Evolutionary conservation across 305 asterid species (phyloP).

Genomic region (Fraxinus baroniana): DNA sequence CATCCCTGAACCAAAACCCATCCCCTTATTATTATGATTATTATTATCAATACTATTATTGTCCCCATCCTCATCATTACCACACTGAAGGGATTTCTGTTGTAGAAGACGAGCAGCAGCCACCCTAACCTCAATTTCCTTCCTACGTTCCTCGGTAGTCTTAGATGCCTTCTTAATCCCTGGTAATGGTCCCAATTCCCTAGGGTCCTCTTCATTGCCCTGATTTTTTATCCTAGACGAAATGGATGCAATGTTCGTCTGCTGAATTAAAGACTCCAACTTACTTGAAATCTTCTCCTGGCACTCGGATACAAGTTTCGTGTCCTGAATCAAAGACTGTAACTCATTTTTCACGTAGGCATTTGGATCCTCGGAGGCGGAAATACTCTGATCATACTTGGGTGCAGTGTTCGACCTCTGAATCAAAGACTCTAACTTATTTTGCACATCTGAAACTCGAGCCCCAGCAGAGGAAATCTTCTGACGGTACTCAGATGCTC

Average conservation of each 20-base stretch:
- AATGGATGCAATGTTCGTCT: conserved; percentile 68
- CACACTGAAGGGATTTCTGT: conserved; percentile 51
- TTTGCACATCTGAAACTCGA: background rate
- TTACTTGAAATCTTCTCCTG: conserved; percentile 66
- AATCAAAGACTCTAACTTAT: background rate
- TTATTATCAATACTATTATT: conserved; percentile 23
- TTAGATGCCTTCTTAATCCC: conserved; percentile 79
- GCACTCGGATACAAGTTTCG: conserved; percentile 27
- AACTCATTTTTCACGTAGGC: background rate
- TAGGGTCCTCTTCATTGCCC: conserved; percentile 84
- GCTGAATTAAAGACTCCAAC: conserved; percentile 70
- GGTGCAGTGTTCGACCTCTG: background rate
- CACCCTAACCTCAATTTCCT: conserved; percentile 90
- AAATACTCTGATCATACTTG: background rate
- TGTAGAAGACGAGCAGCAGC: conserved; percentile 92
- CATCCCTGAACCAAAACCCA: conserved; percentile 48
- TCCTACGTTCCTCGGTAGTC: conserved; percentile 87
- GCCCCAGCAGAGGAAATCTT: background rate
- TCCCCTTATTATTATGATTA: conserved; percentile 42
- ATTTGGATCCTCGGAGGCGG: background rate
- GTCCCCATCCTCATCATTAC: conserved; percentile 48
- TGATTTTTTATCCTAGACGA: conserved; percentile 87
- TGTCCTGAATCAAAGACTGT: background rate
- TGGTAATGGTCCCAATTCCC: conserved; percentile 81
- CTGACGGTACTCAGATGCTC: background rate